Evolutionary conservation across 345 rosid species (phyloP).

Genomic region (Erodium maritimum): DNA sequence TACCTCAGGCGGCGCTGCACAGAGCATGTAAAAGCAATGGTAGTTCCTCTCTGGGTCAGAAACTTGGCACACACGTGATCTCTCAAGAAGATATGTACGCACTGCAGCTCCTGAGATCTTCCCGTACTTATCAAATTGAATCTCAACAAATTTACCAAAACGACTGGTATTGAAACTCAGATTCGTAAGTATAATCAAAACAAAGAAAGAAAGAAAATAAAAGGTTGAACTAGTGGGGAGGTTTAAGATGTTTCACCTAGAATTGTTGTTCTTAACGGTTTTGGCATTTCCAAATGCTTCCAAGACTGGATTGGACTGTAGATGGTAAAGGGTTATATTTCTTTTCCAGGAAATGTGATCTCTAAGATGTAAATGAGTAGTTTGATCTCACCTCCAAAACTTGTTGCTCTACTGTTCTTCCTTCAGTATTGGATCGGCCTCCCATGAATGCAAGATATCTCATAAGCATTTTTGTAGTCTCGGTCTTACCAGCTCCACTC

Average conservation of each 20-base stretch:
- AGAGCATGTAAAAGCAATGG: constrained; percentile 61
- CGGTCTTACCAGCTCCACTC: constrained; percentile 96
- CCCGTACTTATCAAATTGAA: constrained; percentile 77
- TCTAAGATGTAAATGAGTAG: not conserved
- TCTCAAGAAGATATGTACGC: constrained; percentile 65
- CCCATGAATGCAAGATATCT: constrained; percentile 87
- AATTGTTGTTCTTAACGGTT: constrained; percentile 82
- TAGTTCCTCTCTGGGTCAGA: constrained; percentile 76
- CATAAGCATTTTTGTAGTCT: constrained; percentile 89
- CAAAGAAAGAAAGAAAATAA: not conserved
- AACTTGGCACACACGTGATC: constrained; percentile 74
- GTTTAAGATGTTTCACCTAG: constrained; percentile 35
- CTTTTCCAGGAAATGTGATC: no score
- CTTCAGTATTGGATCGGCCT: constrained; percentile 59
- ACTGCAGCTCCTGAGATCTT: constrained; percentile 82
- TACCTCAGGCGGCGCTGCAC: constrained; percentile 96
- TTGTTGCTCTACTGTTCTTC: constrained; percentile 69
- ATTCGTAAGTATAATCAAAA: constrained; percentile 2
- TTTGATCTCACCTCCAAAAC: constrained; percentile 48
- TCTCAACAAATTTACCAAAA: constrained; percentile 86
- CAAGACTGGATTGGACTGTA: constrained; percentile 78
- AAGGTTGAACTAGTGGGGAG: constrained; percentile 1
- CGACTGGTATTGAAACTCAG: constrained; percentile 32
- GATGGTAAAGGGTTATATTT: not conserved
- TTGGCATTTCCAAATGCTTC: constrained; percentile 96